A percentile compares a stretch with the other conserved stretches of the same genome.
phyloP scores from a whole-genome alignment of 2,329 filamentous ascomycete species.

The Hypoxylon sp. region DNA sequence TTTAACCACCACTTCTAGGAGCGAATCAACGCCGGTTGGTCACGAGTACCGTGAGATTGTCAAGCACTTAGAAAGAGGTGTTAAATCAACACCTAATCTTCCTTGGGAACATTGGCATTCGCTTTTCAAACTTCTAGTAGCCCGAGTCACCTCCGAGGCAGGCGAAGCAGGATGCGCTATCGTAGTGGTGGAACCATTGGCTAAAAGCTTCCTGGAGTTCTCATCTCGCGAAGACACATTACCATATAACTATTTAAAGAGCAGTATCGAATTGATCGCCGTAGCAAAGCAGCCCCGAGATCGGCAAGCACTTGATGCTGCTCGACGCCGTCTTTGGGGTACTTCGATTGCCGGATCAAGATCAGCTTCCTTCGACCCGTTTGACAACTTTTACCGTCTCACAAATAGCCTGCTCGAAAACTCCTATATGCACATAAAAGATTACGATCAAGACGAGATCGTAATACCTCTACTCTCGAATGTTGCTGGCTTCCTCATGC shows the following conservation, averaged over 20 bases:
- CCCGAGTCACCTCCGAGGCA: conserved; percentile 70
- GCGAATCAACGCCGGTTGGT: conserved; percentile 66
- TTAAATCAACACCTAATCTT: conserved; percentile 63
- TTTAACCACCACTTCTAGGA: conserved; percentile 56
- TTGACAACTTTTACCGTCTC: conserved; percentile 74
- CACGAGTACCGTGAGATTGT: conserved; percentile 78
- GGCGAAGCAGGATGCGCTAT: conserved; percentile 77
- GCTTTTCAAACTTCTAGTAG: conserved; percentile 69
- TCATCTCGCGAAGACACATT: conserved; percentile 40
- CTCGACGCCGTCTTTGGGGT: conserved; percentile 76
- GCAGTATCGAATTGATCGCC: conserved; percentile 60
- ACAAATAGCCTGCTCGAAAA: conserved; percentile 65
- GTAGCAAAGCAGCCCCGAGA: conserved; percentile 69
- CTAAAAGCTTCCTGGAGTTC: conserved; percentile 65
- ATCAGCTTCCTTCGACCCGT: conserved; percentile 68
- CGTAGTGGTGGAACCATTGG: conserved; percentile 77
- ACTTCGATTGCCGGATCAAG: conserved; percentile 59
- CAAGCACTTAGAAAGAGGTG: conserved; percentile 74
- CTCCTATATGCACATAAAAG: conserved; percentile 64
- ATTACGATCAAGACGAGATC: conserved; percentile 55
- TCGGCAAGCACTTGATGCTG: conserved; percentile 73
- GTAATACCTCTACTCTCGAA: conserved; percentile 65
- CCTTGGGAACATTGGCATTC: conserved; percentile 63
- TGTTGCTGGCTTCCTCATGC: conserved; percentile 65
- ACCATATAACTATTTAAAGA: conserved; percentile 52